Base-by-base conservation (phyloP, 2,329 filamentous ascomycete species). In the Zymoseptoria passerinii region DNA sequence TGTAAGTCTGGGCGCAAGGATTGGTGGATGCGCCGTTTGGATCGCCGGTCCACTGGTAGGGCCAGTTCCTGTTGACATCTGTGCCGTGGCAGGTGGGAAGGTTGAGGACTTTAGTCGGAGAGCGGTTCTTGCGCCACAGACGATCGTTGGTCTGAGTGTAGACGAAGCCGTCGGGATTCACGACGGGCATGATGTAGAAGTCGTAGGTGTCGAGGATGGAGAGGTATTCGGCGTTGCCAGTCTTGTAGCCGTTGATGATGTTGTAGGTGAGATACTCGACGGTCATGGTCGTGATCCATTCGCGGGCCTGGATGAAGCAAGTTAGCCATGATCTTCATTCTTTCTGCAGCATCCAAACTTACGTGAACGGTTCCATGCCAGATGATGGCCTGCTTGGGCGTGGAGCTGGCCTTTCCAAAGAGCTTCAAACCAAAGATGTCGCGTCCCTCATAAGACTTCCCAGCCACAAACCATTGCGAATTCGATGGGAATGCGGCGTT, bases 71-170 rank as follows among this genome's bases (percentile, higher is more conserved):
- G 73, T 85, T 85, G 67, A 83, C 57, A 63, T 85, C 83, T 9
- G 75, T 76, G 16, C 80, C 80, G 23, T 78, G 63, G 60, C 76
- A 81, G 8, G 71, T 70, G n/a, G 72, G 73, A 7, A 72, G 70
- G 0, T 66, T 60, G 3, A 68, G 64, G 28, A 56, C 28, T 0
- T 54, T 57, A 8, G 50, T 54, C 0, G 63, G 58, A 61, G 80
- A 76, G 2, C 82, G 77, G 69, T 83, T 85, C 73, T 85, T 85
- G 61, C 83, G 81, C 83, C 83, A 86, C 55, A 86, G 66, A 16
- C 83, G 79, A 66, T 84, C 73, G 5, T 67, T 77, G 2, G 76
- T 81, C 66, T 85, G 82, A 0, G 80, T 79, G 71, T 81, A 84
- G 27, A 81, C 74, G 66, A 86, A 86, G 20, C 83, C 81, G 80